Conservation (phyloP, 495 filamentous ascomycete genomes). For the Stereocaulon alpinum region DNA sequence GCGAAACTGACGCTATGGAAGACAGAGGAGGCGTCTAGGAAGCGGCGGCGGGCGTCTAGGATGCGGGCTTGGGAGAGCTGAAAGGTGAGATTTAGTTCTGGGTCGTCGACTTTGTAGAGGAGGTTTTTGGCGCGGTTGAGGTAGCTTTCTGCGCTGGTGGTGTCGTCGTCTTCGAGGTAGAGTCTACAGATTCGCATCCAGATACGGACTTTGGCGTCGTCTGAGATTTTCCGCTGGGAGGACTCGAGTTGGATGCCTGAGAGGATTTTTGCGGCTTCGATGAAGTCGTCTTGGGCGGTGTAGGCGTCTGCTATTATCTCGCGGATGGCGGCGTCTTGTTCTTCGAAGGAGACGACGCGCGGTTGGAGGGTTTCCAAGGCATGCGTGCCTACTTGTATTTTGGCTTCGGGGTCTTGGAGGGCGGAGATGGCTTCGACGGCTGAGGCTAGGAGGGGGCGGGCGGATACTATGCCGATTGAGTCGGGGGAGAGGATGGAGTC, state of each 20-base stretch:
- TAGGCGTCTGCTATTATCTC: constrained; percentile 74
- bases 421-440: constrained; percentile 52
- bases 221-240: constrained; percentile 70
- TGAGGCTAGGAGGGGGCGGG: constrained; percentile 56
- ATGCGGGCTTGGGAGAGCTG: constrained; percentile 86
- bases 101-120: constrained; percentile 66
- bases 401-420: constrained; percentile 45
- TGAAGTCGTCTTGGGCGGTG: constrained; percentile 72
- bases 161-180: constrained; percentile 91
- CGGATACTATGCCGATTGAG: constrained; percentile 61
- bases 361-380: constrained; percentile 54
- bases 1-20: constrained; percentile 80
- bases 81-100: constrained; percentile 68
- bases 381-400: constrained; percentile 60
- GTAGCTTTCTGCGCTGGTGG: constrained; percentile 70
- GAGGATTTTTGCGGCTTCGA: constrained; percentile 63
- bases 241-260: constrained; percentile 79
- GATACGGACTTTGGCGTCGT: constrained; percentile 64
- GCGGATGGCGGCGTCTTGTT: constrained; percentile 68
- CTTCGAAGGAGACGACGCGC: constrained; percentile 68
- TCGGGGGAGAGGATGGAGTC: constrained; percentile 55
- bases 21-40: constrained; percentile 77
- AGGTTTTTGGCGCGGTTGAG: constrained; percentile 89
- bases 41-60: constrained; percentile 77
- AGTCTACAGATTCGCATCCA: constrained; percentile 94